Evolutionary conservation across 176 grass and related monocot species (phyloP), one percentile per base, ranked within the genome.

Genomic region (Aegilops speltoides): DNA sequence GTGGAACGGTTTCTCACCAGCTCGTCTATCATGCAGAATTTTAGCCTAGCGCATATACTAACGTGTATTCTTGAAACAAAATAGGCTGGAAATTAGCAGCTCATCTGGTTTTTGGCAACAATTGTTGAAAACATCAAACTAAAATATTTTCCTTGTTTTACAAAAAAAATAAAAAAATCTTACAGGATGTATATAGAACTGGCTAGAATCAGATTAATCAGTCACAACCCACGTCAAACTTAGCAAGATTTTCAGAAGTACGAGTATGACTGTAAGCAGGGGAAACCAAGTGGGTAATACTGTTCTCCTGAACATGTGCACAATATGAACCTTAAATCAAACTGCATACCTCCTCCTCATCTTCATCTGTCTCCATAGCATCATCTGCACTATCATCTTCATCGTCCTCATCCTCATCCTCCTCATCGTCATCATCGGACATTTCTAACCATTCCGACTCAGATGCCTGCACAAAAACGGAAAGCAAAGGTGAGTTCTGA

Each of bases 401-500:
- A 75, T 94, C 79, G 7, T 90, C 91, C 24, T 93, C 95, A 19
- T 15, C 89, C 19, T 91, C 88, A 10, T 93, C 94, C 9, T 88
- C 90, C 11, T 96, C 92, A 6, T 93, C 93, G 12, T 94, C 92
- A 76, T 97, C 92, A 3, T 97, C 95, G 72, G 95, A 94, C 66
- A 95, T 81, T 82, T 98, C 96, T 80, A 94, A 78, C 96, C 96
- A 98, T 84, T 98, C 96, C 86, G 90, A 98, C 91, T 98, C 96
- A 40, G 96, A 98, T 85, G 93, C 86, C 96, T 98, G 68, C 64
- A 87, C 73, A 82, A 43, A 4, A 40, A 85, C 32, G 17, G 32
- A 22, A 40, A 76, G 56, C 56, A 48, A 73, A 15, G 36, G 89
- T 72, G 7, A 66, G 8, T 67, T 59, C 25, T 17, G n/a, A 54